Conservation (phyloP, 495 filamentous ascomycete species). For the Lasiosphaeriaceae sp. region DNA sequence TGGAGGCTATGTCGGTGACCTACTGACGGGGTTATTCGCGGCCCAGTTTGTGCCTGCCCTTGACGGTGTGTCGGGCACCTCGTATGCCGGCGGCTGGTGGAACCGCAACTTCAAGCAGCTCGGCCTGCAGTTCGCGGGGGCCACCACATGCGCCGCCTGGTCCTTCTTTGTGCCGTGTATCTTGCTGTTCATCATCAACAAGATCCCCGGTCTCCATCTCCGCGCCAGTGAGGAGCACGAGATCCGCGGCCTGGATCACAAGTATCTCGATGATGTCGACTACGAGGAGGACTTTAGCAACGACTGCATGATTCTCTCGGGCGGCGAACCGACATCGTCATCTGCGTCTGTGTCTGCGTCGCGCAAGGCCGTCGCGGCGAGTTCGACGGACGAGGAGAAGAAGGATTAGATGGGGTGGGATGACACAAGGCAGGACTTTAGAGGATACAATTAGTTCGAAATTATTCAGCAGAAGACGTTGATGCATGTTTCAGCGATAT, state of each 20-base stretch:
- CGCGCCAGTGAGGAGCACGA: slow-evolving; percentile 71
- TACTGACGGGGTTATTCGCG: slow-evolving; percentile 75
- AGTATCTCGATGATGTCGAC: slow-evolving; percentile 43
- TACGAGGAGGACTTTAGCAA: slow-evolving; percentile 35
- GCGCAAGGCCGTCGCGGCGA: no score
- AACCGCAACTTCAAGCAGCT: slow-evolving; percentile 65
- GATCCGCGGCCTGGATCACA: slow-evolving; percentile 73
- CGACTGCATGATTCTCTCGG: not conserved
- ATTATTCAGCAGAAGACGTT: no score
- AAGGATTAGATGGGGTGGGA: no score
- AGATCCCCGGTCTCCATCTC: slow-evolving; percentile 68
- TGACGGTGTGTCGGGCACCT: slow-evolving; percentile 61
- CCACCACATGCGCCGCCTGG: slow-evolving; percentile 67
- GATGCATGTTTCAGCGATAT: no score
- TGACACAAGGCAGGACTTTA: no score
- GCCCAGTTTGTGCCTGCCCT: slow-evolving; percentile 56
- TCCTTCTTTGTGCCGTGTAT: slow-evolving; percentile 73
- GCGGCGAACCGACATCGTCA: no score
- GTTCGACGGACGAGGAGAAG: no score
- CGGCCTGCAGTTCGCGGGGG: slow-evolving; percentile 74
- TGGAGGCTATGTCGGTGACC: slow-evolving; percentile 72
- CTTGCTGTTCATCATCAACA: slow-evolving; percentile 74
- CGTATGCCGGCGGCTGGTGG: slow-evolving; percentile 46
- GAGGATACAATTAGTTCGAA: no score
- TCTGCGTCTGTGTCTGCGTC: no score